Percentiles rank a stretch among this genome's conserved stretches.
These are phyloP conservation scores for Fusarium irregulare DNA, from an alignment of 2,329 filamentous ascomycete species.

Conservation along the genomic window DNA sequence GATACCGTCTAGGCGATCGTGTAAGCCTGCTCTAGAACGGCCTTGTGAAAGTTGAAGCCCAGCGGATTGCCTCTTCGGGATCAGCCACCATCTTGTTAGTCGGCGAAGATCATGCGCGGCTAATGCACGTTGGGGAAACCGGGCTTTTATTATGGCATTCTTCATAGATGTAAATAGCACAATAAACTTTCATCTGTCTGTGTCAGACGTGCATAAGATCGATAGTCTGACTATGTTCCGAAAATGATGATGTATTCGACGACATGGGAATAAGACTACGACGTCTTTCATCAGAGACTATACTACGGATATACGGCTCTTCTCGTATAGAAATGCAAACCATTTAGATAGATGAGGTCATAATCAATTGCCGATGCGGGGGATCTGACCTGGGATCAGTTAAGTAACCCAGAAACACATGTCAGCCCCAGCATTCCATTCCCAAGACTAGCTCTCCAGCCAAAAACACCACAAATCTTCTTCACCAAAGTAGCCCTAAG, in stretches of 20 bases:
- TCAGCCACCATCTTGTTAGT: conserved; percentile 3
- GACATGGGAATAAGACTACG: neutral
- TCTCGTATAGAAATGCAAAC: neutral
- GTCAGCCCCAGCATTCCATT: conserved; percentile 8
- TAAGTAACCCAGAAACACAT: conserved; percentile 2
- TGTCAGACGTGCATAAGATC: conserved; percentile 32
- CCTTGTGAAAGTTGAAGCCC: neutral
- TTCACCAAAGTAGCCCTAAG: neutral
- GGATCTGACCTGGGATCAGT: neutral
- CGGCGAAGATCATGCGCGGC: neutral
- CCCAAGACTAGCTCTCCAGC: neutral
- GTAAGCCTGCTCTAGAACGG: conserved; percentile 18
- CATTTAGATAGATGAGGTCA: neutral
- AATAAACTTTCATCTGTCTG: conserved; percentile 9
- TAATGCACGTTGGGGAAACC: conserved; percentile 21
- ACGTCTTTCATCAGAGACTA: neutral
- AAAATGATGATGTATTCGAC: conserved; percentile 23
- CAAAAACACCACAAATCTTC: neutral
- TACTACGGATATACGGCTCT: neutral
- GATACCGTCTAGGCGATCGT: neutral
- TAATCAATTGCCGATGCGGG: neutral
- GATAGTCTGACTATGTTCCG: neutral
- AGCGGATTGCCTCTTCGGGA: conserved; percentile 21
- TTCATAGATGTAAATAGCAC: conserved; percentile 9
- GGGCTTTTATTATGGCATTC: neutral